Percentiles rank a stretch among this genome's conserved stretches.
phyloP scores from a whole-genome alignment of 106 monocot genomes.

The Ottelia alismoides region DNA sequence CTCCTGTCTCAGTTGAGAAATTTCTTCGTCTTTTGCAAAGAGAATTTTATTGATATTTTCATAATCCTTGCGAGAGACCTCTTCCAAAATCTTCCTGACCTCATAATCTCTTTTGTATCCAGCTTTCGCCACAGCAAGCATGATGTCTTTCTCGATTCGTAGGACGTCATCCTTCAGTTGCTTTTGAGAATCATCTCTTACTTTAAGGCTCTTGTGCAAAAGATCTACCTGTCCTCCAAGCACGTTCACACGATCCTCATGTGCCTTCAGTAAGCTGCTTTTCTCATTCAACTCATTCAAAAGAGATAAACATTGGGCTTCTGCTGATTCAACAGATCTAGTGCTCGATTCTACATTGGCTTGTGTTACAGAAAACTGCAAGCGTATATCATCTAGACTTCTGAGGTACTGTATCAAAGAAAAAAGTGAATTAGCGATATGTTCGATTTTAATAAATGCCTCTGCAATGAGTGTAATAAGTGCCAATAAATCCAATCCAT shows the following conservation, averaged over 20 bases:
- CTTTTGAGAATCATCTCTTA: slow-evolving; percentile 57
- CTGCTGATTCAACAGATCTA: slow-evolving; percentile 53
- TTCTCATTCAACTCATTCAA: slow-evolving; percentile 71
- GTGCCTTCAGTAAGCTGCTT: slow-evolving; percentile 39
- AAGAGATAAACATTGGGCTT: slow-evolving; percentile 43
- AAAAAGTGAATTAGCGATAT: neutral
- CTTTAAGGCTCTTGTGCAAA: slow-evolving; percentile 59
- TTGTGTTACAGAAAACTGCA: slow-evolving; percentile 51
- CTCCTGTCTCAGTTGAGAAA: slow-evolving; percentile 62
- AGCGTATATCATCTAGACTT: slow-evolving; percentile 65
- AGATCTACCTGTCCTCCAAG: slow-evolving; percentile 50
- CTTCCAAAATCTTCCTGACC: slow-evolving; percentile 42
- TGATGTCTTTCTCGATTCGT: slow-evolving; percentile 59
- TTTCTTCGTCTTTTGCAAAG: slow-evolving; percentile 60
- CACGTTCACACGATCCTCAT: slow-evolving; percentile 43
- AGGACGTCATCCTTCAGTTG: slow-evolving; percentile 64
- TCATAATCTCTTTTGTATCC: slow-evolving; percentile 43
- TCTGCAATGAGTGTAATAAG: neutral
- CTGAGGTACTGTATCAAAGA: slow-evolving; percentile 45
- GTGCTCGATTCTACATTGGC: slow-evolving; percentile 72
- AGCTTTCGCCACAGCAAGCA: slow-evolving; percentile 40
- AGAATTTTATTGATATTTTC: slow-evolving; percentile 56
- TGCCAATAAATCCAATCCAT: too few relatives aligned
- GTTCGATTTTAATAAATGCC: neutral
- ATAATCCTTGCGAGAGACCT: slow-evolving; percentile 54